Base-by-base conservation (phyloP, 495 filamentous ascomycete genomes). In the Neurospora hispaniola region DNA sequence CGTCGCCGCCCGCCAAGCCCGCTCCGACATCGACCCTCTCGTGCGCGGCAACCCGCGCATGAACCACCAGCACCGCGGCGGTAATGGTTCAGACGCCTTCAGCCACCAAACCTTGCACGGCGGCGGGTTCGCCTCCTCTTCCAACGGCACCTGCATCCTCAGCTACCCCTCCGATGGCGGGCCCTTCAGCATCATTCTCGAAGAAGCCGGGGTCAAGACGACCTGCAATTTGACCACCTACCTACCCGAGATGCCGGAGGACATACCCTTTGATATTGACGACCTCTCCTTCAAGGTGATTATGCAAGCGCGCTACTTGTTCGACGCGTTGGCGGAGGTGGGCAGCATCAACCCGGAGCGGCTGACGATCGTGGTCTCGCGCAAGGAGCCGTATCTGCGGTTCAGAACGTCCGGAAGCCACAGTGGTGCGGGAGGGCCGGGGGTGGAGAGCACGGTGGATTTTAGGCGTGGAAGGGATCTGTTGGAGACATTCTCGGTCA, bases 191-290 rank as follows among this genome's bases (percentile, higher is more conserved):
- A 88, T 95, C 76, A 90, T 92, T 70, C 85, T 99, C 40, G 89
- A 93, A 75, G 96, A 98, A 82, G 83, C 89, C 0, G 91, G 90
- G n/a, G 89, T 97, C 48, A 93, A 91, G 38, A 98, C 96, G 6
- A 96, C 90, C 31, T 98, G 95, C 86, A 91, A 96, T 71, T 85
- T 99, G 42, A 91, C 89, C n/a, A 97, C 96, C 8, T 99, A 97
- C 79, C 89, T 94, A 69, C 87, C 93, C 39, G 87, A 89, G 71
- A 79, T 79, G 42, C 85, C 85, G 18, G 86, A 86, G 42, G 92
- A 96, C 70, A 97, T 98, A 42, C 95, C 94, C 10, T 89, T 97
- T 42, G 88, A 92, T 77, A 88, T 92, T 44, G 89, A 94, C 48
- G 86, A 89, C 44, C 85, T 97, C 6, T 86, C 90, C 44, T 92